Evolutionary conservation across 2,329 filamentous ascomycete species (phyloP).

Genomic region (Aureobasidium sp.): DNA sequence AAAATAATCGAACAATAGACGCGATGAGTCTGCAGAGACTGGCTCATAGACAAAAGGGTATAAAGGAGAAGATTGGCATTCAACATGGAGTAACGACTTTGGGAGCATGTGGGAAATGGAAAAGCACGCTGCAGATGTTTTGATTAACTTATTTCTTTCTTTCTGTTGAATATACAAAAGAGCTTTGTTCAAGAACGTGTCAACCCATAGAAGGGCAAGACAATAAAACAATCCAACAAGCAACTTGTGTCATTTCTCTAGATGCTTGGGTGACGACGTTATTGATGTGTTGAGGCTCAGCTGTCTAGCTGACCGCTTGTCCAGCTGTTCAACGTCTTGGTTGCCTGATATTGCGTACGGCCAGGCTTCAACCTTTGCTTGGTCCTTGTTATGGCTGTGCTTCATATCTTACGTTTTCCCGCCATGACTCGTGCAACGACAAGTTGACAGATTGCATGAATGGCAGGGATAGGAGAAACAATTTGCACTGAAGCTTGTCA

Average conservation of each 20-base stretch:
- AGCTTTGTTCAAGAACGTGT: no score
- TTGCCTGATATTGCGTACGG: neutral
- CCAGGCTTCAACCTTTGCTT: neutral
- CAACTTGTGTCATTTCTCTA: no score
- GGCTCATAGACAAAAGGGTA: neutral
- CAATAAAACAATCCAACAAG: neutral
- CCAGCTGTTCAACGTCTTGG: neutral
- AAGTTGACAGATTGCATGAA: neutral
- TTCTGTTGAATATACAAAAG: neutral
- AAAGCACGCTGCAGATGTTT: neutral
- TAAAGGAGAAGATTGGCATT: conserved; percentile 4
- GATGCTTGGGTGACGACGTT: neutral
- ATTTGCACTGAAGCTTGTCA: neutral
- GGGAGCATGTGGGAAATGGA: conserved; percentile 6
- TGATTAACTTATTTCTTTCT: neutral
- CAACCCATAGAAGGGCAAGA: neutral
- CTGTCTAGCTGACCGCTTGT: neutral
- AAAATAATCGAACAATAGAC: neutral
- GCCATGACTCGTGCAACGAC: neutral
- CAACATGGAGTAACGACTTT: conserved; percentile 14
- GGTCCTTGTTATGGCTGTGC: neutral
- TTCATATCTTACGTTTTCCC: neutral
- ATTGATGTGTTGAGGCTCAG: neutral
- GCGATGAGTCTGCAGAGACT: neutral
- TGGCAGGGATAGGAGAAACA: neutral